Evolutionary conservation across 1,284 basidiomycete genomes (phyloP).

Genomic region (Rhodotorula sp.): DNA sequence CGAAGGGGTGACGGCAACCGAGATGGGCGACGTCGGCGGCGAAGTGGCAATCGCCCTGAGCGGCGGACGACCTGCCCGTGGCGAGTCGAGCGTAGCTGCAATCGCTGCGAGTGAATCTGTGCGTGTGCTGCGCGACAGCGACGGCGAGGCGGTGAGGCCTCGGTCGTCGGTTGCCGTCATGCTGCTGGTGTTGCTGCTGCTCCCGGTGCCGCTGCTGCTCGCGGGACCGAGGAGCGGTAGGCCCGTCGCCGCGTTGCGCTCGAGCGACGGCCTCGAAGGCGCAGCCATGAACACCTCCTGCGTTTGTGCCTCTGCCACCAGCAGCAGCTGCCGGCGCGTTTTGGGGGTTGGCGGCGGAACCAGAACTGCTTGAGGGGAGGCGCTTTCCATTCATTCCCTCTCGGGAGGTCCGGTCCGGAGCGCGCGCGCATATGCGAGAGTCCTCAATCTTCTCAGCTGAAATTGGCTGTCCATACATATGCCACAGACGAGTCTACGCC

Average conservation of each 20-base stretch:
- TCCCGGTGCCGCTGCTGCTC: background rate
- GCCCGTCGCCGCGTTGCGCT: slow-evolving; percentile 2
- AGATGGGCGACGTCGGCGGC: background rate
- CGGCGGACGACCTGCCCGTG: background rate
- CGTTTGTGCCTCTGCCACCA: background rate
- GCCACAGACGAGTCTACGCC: no score
- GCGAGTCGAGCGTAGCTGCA: background rate
- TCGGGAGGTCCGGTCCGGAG: no score
- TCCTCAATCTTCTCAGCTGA: no score
- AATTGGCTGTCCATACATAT: no score
- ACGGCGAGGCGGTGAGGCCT: background rate
- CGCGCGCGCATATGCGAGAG: no score
- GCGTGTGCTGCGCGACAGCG: slow-evolving; percentile 7
- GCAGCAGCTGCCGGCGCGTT: no score
- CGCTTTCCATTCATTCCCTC: no score
- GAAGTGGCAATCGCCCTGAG: background rate
- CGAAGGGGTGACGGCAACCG: background rate
- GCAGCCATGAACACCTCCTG: background rate
- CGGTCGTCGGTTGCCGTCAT: background rate
- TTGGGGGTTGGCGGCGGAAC: no score
- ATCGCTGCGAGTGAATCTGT: slow-evolving; percentile 23
- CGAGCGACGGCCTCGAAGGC: background rate
- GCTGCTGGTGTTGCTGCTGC: no score
- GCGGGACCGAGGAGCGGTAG: background rate
- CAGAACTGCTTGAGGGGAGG: no score